A percentile compares a stretch with the other conserved stretches of the same genome.
Evolutionary conservation across 805 yeast genomes (phyloP).

Genomic region (Kuraishia floccosa): DNA sequence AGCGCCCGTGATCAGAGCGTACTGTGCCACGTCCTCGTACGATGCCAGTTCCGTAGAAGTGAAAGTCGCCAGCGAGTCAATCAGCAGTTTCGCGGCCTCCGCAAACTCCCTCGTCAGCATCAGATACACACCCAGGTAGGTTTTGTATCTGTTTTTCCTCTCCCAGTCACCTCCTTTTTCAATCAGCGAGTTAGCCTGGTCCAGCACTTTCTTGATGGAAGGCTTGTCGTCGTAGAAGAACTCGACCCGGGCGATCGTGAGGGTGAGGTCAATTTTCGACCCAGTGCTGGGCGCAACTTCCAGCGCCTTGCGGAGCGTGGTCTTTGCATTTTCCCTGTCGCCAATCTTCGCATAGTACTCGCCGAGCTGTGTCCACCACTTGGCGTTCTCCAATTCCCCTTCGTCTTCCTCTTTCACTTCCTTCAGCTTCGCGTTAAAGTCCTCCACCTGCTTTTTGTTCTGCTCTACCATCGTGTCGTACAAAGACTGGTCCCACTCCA

Average conservation of each 20-base stretch:
- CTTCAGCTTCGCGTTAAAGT: conserved; percentile 40
- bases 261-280: conserved; percentile 73
- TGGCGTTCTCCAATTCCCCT: conserved; percentile 75
- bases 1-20: conserved; percentile 82
- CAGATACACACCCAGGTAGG: conserved; percentile 76
- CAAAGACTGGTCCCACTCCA: conserved; percentile 47
- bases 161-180: conserved; percentile 99
- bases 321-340: conserved; percentile 60
- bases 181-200: conserved; percentile 60
- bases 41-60: conserved; percentile 85
- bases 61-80: conserved; percentile 90
- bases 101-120: conserved; percentile 78
- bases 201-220: conserved; percentile 61
- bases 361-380: conserved; percentile 70
- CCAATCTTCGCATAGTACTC: conserved; percentile 83
- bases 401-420: conserved; percentile 61
- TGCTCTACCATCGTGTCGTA: conserved; percentile 36
- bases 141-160: conserved; percentile 88
- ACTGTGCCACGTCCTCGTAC: conserved; percentile 83
- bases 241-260: conserved; percentile 82
- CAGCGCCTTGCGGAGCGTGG: conserved; percentile 59
- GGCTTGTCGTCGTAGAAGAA: conserved; percentile 74
- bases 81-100: conserved; percentile 76
- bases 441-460: conserved; percentile 46
- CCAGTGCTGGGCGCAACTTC: conserved; percentile 82